phyloP scores from a whole-genome alignment of 2,329 filamentous ascomycete genomes.

The Arthroderma sp. region DNA sequence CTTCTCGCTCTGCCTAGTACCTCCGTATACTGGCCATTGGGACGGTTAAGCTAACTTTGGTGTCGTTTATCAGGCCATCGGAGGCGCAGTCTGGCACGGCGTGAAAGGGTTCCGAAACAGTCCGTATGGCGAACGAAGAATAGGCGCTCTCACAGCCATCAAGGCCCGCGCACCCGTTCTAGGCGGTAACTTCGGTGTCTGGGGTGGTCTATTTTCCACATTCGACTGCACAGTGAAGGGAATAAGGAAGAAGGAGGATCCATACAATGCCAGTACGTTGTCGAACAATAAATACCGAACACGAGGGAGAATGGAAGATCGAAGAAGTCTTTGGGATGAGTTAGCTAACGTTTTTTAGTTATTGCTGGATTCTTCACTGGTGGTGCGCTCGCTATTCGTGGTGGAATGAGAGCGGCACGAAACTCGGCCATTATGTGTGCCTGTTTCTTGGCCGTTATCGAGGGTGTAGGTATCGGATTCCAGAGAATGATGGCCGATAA shows the following conservation, averaged over 20 bases:
- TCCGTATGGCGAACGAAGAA: slow-evolving; percentile 83
- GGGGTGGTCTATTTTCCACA: slow-evolving; percentile 90
- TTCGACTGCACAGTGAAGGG: slow-evolving; percentile 97
- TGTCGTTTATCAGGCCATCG: slow-evolving; percentile 46
- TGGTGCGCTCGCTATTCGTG: slow-evolving; percentile 79
- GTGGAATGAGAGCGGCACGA: slow-evolving; percentile 79
- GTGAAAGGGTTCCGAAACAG: slow-evolving; percentile 89
- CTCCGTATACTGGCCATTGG: slow-evolving; percentile 7
- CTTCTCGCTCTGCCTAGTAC: background rate
- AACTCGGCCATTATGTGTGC: slow-evolving; percentile 96
- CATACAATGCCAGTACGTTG: slow-evolving; percentile 72
- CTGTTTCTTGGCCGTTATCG: slow-evolving; percentile 86
- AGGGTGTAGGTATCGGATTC: slow-evolving; percentile 93
- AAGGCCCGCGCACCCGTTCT: slow-evolving; percentile 94
- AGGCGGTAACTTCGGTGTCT: slow-evolving; percentile 95
- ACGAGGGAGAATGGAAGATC: background rate
- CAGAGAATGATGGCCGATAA: slow-evolving; percentile 86
- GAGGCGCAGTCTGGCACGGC: slow-evolving; percentile 85
- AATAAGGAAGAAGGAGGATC: slow-evolving; percentile 88
- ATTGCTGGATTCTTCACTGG: slow-evolving; percentile 96
- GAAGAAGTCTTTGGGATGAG: background rate
- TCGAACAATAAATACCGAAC: background rate
- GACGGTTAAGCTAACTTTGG: slow-evolving; percentile 2
- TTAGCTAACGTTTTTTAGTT: slow-evolving; percentile 35
- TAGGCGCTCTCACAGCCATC: slow-evolving; percentile 91